These are phyloP conservation scores for Suillus discolor DNA, from an alignment of 768 basidiomycete genomes.

Conservation along the genomic window DNA sequence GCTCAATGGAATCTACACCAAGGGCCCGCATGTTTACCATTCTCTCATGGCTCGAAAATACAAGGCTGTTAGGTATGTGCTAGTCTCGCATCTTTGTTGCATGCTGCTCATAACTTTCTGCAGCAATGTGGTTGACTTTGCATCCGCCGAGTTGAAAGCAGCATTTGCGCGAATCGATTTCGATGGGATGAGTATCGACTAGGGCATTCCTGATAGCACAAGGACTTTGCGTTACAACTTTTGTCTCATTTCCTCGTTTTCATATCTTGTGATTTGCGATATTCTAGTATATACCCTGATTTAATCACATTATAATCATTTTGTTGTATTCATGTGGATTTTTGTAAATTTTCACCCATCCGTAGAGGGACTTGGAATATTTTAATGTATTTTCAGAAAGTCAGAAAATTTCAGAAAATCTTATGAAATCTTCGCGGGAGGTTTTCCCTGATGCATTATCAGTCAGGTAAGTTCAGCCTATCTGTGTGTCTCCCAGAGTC, in stretches of 20 bases:
- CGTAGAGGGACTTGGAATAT: background rate
- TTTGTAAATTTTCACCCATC: background rate
- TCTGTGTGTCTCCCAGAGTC: no score
- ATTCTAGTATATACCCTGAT: background rate
- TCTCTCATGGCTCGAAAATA: background rate
- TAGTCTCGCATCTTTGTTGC: background rate
- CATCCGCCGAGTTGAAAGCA: no score
- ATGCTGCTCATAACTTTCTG: background rate
- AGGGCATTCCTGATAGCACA: background rate
- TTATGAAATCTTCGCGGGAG: no score
- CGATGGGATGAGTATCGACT: no score
- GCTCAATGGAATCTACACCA: background rate
- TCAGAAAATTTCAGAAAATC: no score
- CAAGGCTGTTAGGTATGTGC: background rate
- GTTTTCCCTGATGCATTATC: no score
- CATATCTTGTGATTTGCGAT: background rate
- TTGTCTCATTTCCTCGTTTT: background rate
- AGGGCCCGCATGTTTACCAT: background rate
- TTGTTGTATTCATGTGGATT: background rate
- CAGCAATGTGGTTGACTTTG: background rate
- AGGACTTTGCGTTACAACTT: background rate
- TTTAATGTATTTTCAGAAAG: no score
- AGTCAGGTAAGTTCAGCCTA: no score
- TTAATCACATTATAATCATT: background rate
- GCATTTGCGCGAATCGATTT: no score